phyloP scores from a whole-genome alignment of 768 basidiomycete species.

The Russula vinacea region DNA sequence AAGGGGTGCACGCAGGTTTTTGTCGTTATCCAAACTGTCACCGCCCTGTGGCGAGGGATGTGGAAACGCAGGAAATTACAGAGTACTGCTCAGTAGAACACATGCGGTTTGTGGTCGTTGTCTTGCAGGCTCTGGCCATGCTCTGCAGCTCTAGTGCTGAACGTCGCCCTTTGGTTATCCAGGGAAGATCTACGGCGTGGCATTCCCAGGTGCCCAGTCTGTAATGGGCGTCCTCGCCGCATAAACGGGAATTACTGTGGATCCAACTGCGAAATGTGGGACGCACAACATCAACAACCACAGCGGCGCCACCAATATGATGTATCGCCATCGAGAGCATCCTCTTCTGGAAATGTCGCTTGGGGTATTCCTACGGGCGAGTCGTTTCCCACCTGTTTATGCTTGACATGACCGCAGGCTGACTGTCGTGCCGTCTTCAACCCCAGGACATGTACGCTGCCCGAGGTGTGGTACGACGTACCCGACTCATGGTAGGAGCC shows the following conservation, averaged over 20 bases:
- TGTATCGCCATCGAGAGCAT: too few species aligned
- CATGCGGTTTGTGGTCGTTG: constrained; percentile 11
- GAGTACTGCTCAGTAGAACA: constrained; percentile 15
- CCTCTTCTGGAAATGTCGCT: background rate
- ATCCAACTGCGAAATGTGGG: constrained; percentile 6
- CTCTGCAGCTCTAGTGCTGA: background rate
- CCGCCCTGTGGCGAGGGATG: background rate
- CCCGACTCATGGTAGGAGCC: background rate
- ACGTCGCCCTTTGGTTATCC: background rate
- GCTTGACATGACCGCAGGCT: too few species aligned
- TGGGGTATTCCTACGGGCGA: background rate
- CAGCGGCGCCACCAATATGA: background rate
- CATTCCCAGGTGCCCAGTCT: constrained; percentile 4
- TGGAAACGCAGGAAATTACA: background rate
- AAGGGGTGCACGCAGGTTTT: background rate
- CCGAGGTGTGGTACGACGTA: background rate
- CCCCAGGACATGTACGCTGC: background rate
- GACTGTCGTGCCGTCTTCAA: too few species aligned
- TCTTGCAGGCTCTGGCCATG: background rate
- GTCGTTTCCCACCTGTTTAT: too few species aligned
- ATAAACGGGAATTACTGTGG: constrained; percentile 13
- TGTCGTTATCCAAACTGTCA: constrained; percentile 1
- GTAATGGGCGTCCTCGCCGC: constrained; percentile 10
- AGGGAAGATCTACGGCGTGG: constrained; percentile 10
- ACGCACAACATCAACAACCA: background rate